phyloP scores from a whole-genome alignment of 768 basidiomycete species.

The Xerocomellus intermedius region DNA sequence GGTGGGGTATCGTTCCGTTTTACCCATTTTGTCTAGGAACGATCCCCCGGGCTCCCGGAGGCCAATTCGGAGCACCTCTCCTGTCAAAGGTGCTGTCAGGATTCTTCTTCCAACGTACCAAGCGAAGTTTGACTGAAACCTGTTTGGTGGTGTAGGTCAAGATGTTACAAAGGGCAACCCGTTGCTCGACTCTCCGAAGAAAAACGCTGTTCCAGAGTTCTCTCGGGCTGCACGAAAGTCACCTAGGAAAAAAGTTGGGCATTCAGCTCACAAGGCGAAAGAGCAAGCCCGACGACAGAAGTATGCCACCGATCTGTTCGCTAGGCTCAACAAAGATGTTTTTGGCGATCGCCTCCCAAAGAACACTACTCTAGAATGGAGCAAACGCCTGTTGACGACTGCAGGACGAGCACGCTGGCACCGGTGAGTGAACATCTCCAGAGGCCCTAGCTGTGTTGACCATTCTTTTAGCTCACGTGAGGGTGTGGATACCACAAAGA shows the following conservation, averaged over 20 bases:
- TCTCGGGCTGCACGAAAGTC: conserved; percentile 10
- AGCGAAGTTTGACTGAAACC: background rate
- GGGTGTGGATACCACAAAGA: conserved; percentile 58
- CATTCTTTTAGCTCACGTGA: conserved; percentile 45
- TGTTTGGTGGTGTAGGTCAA: conserved; percentile 3
- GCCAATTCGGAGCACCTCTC: conserved; percentile 35
- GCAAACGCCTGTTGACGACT: conserved; percentile 59
- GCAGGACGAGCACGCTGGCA: conserved; percentile 71
- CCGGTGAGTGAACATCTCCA: conserved; percentile 38
- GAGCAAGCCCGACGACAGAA: conserved; percentile 44
- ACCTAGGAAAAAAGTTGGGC: conserved; percentile 24
- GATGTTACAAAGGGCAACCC: conserved; percentile 2
- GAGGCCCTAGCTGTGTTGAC: background rate
- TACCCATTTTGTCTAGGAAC: conserved; percentile 31
- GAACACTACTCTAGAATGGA: conserved; percentile 63
- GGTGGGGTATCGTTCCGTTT: background rate
- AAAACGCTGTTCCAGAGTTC: background rate
- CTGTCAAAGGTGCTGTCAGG: background rate
- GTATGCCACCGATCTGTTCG: conserved; percentile 61
- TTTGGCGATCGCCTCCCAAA: conserved; percentile 56
- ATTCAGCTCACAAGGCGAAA: conserved; percentile 33
- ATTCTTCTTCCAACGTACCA: background rate
- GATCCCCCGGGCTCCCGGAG: conserved; percentile 50
- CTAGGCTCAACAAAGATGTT: conserved; percentile 54
- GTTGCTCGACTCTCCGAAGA: conserved; percentile 13